phyloP scores from a whole-genome alignment of 768 basidiomycete species.

The Agrocybe chaxingu region DNA sequence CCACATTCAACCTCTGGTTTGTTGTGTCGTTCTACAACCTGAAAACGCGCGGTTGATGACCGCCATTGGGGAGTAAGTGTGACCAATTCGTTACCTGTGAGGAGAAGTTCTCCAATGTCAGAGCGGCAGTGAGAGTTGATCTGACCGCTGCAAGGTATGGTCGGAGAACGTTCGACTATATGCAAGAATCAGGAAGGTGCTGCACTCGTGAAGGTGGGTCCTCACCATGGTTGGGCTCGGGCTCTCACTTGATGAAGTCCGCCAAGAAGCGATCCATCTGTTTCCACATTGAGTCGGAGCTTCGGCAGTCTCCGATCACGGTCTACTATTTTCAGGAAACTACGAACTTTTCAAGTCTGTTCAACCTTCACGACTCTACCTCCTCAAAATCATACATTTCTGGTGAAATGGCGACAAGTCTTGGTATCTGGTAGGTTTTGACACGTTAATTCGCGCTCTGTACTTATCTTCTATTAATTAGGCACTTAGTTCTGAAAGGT shows the following conservation, averaged over 20 bases:
- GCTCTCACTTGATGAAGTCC: neutral
- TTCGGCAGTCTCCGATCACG: constrained; percentile 26
- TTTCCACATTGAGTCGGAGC: constrained; percentile 40
- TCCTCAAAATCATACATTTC: constrained; percentile 8
- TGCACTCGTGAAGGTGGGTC: neutral
- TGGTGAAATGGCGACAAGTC: constrained; percentile 47
- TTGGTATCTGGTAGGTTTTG: constrained; percentile 62
- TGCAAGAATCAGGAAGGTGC: constrained; percentile 2
- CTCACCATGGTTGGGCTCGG: constrained; percentile 45
- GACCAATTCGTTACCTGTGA: constrained; percentile 69
- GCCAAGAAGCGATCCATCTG: neutral
- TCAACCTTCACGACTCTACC: constrained; percentile 9
- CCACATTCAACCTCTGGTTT: constrained; percentile 92
- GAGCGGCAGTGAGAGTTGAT: constrained; percentile 94
- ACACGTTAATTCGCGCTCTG: constrained; percentile 20
- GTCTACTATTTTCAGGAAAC: constrained; percentile 13
- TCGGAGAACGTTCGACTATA: constrained; percentile 89
- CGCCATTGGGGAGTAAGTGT: constrained; percentile 8
- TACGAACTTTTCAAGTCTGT: constrained; percentile 17
- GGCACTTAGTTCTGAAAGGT: constrained; percentile 61
- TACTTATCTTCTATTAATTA: constrained; percentile 23
- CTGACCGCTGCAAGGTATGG: constrained; percentile 96
- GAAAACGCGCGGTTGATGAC: constrained; percentile 17
- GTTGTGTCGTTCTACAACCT: constrained; percentile 97
- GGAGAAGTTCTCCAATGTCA: constrained; percentile 96